These are phyloP conservation scores for Helicosporidium sp. DNA, from an alignment of 139 green algal genomes.

Conservation along the genomic window DNA sequence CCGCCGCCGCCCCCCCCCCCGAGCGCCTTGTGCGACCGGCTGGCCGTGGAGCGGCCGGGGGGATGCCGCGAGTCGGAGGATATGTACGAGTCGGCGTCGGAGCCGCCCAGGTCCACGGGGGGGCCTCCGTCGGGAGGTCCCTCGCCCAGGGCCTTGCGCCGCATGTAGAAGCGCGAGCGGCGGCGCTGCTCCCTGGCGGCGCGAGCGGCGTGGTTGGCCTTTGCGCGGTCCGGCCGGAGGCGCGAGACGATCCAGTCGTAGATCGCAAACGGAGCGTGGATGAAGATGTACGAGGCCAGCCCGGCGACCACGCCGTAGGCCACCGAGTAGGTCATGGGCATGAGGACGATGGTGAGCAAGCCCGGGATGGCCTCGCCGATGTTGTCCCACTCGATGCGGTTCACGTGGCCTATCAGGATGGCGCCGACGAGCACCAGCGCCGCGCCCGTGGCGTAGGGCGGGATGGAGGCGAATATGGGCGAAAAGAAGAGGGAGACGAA, in stretches of 20 bases:
- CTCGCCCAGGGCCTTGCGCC: not conserved
- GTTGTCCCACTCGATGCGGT: constrained; percentile 33
- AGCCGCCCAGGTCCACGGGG: not conserved
- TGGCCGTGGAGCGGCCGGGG: too few relatives aligned
- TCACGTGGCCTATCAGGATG: constrained; percentile 29
- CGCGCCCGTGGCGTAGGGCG: constrained; percentile 56
- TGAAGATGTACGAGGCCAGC: constrained; percentile 25
- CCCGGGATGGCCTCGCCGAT: constrained; percentile 35
- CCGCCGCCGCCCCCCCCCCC: too few relatives aligned
- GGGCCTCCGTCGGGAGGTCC: not conserved
- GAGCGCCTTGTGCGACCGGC: too few relatives aligned
- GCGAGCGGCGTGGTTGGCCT: not conserved
- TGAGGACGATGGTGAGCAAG: constrained; percentile 58
- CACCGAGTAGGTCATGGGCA: constrained; percentile 51
- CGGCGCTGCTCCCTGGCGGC: not conserved
- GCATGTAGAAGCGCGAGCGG: not conserved
- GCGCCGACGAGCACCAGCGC: constrained; percentile 53
- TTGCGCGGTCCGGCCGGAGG: not conserved
- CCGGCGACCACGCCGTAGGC: constrained; percentile 41
- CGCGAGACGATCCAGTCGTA: not conserved
- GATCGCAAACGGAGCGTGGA: constrained; percentile 20
- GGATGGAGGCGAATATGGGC: constrained; percentile 64
- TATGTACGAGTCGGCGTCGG: not conserved
- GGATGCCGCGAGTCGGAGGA: not conserved
- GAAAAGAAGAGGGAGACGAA: constrained; percentile 64